Evolutionary conservation across 306 rosid species (phyloP).

Genomic region (Begonia fuchsioides): DNA sequence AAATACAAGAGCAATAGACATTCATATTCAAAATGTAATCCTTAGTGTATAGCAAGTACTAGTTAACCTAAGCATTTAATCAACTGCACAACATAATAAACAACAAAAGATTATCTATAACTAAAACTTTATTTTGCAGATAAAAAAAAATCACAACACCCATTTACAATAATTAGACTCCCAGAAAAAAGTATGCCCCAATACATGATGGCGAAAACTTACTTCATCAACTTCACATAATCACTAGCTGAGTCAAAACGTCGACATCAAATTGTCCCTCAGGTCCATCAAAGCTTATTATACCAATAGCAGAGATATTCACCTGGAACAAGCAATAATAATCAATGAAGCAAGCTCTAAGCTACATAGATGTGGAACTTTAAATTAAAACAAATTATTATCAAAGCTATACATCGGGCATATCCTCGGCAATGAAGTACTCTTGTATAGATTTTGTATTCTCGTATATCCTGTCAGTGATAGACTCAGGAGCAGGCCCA

Average conservation of each 20-base stretch:
- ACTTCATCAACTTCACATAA: constrained; percentile 85
- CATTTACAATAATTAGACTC: too few relatives aligned
- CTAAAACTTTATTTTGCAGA: not conserved
- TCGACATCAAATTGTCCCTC: constrained; percentile 95
- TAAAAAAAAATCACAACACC: not conserved
- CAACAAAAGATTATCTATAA: too few relatives aligned
- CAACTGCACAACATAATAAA: too few relatives aligned
- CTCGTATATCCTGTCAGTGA: constrained; percentile 76
- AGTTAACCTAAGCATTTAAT: too few relatives aligned
- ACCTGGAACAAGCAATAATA: constrained; percentile 36
- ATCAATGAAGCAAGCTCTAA: constrained; percentile 8
- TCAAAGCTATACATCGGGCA: constrained; percentile 51
- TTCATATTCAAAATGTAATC: too few relatives aligned
- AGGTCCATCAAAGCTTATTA: constrained; percentile 65
- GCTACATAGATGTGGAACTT: constrained; percentile 4
- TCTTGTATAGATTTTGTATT: constrained; percentile 74
- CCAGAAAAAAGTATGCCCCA: too few relatives aligned
- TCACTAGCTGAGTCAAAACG: constrained; percentile 91
- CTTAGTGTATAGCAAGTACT: too few relatives aligned
- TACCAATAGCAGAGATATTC: constrained; percentile 46
- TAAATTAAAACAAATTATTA: not conserved
- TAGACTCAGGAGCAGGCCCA: constrained; percentile 97
- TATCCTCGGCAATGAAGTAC: constrained; percentile 62
- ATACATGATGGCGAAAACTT: constrained; percentile 15
- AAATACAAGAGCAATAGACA: too few relatives aligned